These are phyloP conservation scores for Dalbergia cochinchinensis DNA, from an alignment of 306 rosid species.

Conservation along the genomic window DNA sequence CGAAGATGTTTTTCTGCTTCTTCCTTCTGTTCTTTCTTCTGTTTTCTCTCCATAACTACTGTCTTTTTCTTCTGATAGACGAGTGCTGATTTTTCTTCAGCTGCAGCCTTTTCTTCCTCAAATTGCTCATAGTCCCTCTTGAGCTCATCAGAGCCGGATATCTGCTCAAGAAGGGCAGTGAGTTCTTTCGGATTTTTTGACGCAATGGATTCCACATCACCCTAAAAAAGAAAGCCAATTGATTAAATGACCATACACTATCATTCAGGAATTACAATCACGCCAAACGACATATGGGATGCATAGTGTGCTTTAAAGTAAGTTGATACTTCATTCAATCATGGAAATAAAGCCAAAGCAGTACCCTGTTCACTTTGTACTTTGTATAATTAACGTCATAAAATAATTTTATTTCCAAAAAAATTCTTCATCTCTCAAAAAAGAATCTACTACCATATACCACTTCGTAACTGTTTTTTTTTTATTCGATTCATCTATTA, in stretches of 20 bases:
- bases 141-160: conserved; percentile 93
- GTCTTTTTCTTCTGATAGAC: conserved; percentile 90
- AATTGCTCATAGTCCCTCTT: conserved; percentile 88
- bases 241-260: conserved; percentile 11
- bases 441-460: neutral
- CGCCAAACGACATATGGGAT: conserved; percentile 19
- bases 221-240: conserved; percentile 58
- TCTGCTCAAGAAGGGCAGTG: conserved; percentile 90
- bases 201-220: conserved; percentile 98
- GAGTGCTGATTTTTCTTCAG: conserved; percentile 95
- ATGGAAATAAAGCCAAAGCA: neutral
- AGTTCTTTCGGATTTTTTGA: conserved; percentile 96
- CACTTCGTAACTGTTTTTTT: neutral
- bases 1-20: conserved; percentile 93
- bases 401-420: neutral
- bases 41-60: conserved; percentile 89
- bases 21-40: conserved; percentile 98
- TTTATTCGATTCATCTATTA: neutral
- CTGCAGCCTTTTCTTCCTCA: conserved; percentile 82
- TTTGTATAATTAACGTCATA: neutral
- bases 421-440: too few relatives aligned
- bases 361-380: neutral
- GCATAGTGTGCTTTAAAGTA: neutral
- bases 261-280: conserved; percentile 22
- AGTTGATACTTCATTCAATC: neutral